phyloP scores from a whole-genome alignment of 164 flowering plant genomes.

The Akebia trifoliata region DNA sequence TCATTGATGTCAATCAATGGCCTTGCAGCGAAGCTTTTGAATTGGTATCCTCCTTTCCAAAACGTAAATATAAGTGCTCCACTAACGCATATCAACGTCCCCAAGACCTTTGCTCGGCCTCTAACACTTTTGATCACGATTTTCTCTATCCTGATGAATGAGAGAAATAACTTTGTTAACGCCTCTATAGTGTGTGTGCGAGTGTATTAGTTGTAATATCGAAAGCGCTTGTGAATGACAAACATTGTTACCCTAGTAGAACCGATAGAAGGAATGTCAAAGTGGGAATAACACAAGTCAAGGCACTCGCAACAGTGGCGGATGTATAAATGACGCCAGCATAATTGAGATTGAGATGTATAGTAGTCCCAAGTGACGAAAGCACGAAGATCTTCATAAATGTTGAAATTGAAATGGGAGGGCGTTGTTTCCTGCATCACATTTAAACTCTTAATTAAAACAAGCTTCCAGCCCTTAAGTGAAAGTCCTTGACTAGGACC shows the following conservation, averaged over 20 bases:
- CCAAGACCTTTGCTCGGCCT: slow-evolving; percentile 38
- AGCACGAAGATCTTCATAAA: slow-evolving; percentile 33
- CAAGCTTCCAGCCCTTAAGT: no score
- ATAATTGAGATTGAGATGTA: slow-evolving; percentile 37
- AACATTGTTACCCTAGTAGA: slow-evolving; percentile 23
- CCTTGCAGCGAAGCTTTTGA: slow-evolving; percentile 20
- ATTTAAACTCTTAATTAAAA: no score
- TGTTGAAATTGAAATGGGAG: slow-evolving; percentile 22
- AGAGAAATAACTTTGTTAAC: neutral
- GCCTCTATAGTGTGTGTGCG: neutral
- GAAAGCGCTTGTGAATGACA: no score
- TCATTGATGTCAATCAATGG: slow-evolving; percentile 23
- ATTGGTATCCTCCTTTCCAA: slow-evolving; percentile 32
- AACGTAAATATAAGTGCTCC: slow-evolving; percentile 44
- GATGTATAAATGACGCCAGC: slow-evolving; percentile 32
- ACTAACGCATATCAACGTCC: slow-evolving; percentile 31
- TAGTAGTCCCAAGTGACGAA: slow-evolving; percentile 32
- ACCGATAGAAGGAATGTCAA: slow-evolving; percentile 38
- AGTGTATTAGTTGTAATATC: no score
- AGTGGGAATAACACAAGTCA: slow-evolving; percentile 32
- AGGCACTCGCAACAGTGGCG: slow-evolving; percentile 37
- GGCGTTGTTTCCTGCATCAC: slow-evolving; percentile 33
- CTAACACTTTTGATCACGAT: slow-evolving; percentile 17
- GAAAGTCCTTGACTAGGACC: no score
- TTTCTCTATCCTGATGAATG: slow-evolving; percentile 37